These are phyloP conservation scores for Solanum paucissectum DNA, from an alignment of 257 asterid genomes.

Conservation along the genomic window DNA sequence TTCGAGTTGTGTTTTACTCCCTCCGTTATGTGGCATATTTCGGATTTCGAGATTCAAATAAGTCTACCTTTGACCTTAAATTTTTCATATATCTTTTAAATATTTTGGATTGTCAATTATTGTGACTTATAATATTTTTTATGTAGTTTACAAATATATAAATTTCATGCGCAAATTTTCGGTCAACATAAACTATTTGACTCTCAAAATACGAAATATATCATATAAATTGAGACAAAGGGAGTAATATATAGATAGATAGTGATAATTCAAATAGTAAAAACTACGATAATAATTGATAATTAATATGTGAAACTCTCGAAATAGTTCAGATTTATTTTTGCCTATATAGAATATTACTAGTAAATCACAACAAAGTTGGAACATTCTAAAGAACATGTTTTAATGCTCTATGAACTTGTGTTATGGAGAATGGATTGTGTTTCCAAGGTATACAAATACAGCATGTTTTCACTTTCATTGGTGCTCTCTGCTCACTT, in stretches of 20 bases:
- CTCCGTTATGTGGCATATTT: no score
- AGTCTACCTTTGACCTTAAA: no score
- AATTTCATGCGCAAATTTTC: rapidly evolving
- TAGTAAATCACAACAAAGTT: slow-evolving; percentile 34
- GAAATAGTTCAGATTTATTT: not conserved
- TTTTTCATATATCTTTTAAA: no score
- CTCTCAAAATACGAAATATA: no score
- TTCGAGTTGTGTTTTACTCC: rapidly evolving
- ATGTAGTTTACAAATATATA: no score
- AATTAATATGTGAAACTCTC: rapidly evolving
- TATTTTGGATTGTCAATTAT: no score
- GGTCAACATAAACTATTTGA: no score
- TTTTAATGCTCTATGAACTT: slow-evolving; percentile 37
- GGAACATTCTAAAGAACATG: slow-evolving; percentile 60
- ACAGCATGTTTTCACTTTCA: slow-evolving; percentile 8
- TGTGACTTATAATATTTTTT: no score
- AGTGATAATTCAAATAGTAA: rapidly evolving
- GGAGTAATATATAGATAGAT: not conserved
- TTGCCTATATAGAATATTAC: not conserved
- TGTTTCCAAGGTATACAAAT: slow-evolving; percentile 19
- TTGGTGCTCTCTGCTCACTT: not conserved
- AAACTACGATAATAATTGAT: no score
- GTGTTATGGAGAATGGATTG: slow-evolving; percentile 8
- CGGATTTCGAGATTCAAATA: no score
- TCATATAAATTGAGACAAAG: no score